These are phyloP conservation scores for Eucalyptus caleyi DNA, from an alignment of 345 rosid genomes.

Conservation along the genomic window DNA sequence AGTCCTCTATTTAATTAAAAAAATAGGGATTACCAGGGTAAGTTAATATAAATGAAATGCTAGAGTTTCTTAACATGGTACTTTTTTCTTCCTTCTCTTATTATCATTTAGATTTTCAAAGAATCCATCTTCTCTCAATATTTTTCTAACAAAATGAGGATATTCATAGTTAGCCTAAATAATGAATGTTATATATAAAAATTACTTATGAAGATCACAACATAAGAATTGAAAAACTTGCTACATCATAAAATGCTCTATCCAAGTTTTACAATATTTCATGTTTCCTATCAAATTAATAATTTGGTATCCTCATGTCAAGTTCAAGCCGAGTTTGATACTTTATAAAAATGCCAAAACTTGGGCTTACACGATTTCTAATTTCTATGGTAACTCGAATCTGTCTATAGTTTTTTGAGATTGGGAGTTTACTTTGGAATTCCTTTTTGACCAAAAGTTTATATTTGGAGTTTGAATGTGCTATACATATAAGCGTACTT, in stretches of 20 bases:
- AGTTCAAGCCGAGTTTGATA: background rate
- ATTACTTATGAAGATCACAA: background rate
- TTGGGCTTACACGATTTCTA: background rate
- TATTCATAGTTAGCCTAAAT: background rate
- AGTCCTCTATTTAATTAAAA: background rate
- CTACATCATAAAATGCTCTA: background rate
- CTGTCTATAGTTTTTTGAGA: background rate
- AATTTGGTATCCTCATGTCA: background rate
- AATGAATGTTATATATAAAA: background rate
- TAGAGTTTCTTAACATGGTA: background rate
- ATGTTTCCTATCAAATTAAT: background rate
- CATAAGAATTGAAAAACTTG: background rate
- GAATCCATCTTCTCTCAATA: background rate
- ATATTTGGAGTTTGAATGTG: background rate
- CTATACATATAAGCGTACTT: background rate
- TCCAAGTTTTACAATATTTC: background rate
- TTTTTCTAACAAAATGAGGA: background rate
- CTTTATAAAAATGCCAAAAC: background rate
- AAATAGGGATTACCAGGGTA: background rate
- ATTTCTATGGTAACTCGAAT: background rate
- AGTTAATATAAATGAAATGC: background rate
- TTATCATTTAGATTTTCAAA: background rate
- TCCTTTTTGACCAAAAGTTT: background rate
- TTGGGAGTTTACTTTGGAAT: background rate
- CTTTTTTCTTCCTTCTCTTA: background rate